Evolutionary conservation across 164 flowering plant species (phyloP).

Genomic region (Umbellularia californica): DNA sequence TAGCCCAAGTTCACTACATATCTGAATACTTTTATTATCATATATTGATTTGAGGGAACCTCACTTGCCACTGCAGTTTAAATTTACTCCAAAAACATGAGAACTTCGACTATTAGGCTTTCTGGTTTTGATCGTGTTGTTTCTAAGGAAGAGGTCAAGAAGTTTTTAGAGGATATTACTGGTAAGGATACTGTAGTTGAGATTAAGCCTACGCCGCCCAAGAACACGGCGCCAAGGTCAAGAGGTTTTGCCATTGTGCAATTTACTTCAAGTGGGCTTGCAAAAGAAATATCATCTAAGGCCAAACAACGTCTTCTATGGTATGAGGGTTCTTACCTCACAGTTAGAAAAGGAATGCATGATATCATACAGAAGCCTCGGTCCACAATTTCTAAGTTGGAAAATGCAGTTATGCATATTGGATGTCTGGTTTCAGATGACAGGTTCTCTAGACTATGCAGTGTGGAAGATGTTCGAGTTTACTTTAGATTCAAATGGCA

Average conservation of each 20-base stretch:
- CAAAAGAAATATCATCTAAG: conserved; percentile 32
- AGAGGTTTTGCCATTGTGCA: conserved; percentile 57
- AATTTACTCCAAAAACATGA: background rate
- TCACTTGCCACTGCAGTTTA: background rate
- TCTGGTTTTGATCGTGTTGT: conserved; percentile 45
- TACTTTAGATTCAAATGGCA: conserved; percentile 41
- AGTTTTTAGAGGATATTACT: conserved; percentile 42
- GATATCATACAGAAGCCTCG: conserved; percentile 57
- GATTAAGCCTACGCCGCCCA: conserved; percentile 33
- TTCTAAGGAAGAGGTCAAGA: conserved; percentile 34
- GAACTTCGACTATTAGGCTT: conserved; percentile 41
- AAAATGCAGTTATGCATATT: conserved; percentile 29
- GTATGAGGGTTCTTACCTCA: conserved; percentile 43
- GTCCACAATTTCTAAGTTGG: conserved; percentile 28
- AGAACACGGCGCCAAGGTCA: conserved; percentile 5
- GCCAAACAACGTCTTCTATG: conserved; percentile 17
- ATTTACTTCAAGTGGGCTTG: conserved; percentile 29
- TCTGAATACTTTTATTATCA: background rate
- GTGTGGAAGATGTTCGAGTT: conserved; percentile 27
- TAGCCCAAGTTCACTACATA: background rate
- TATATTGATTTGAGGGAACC: background rate
- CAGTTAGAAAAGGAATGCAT: conserved; percentile 29
- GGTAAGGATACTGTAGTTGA: conserved; percentile 54
- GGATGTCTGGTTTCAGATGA: conserved; percentile 65
- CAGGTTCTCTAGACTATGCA: conserved; percentile 41